Evolutionary conservation across 1,139 yeast species (phyloP), one percentile per base, ranked within the genome.

Genomic region (Debaryomyces psychrophilus): DNA sequence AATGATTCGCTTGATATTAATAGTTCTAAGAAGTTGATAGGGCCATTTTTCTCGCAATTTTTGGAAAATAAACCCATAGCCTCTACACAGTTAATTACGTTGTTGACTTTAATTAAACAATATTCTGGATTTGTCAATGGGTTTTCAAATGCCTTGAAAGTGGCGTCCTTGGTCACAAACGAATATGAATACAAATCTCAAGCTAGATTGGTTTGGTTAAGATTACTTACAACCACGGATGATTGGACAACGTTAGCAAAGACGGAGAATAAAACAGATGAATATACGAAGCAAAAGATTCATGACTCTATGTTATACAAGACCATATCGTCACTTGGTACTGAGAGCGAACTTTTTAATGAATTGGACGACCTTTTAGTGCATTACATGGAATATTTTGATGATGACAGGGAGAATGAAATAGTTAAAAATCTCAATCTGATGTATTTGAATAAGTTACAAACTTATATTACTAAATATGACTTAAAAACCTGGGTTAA

Each of bases 201-300:
- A 37, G 49, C 63, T n/a, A 57, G 58, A 39, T 58, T 75, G 12
- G 67, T 85, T 2, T 87, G 95, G 93, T 70, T 83, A 55, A 71
- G 93, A 49, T 71, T 86, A 40, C 66, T 87, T 8, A 56, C 68
- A 1, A 57, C 82, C n/a, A 73, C 79, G 1, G 85, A 83, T 53
- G 79, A 82, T 53, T 84, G 90, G 88, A 50, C 60, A 5, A 58
- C 61, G 11, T 59, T 81, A 18, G 63, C 69, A n/a, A 64, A 69
- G 26, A 70, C 76, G 8, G 64, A 67, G 26, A 68, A 68, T 44
- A 67, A 72, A 45, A 66, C 78, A 4, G 83, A 81, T 50, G 75
- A 73, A 42, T 67, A 60, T 50, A 65, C 74, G 36, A 72, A 72
- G 53, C 65, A 67, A 17, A 65, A 64, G 41, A 57, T 76, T 14